Conservation (phyloP, 139 green algal species). For the Chlorella sp. region DNA sequence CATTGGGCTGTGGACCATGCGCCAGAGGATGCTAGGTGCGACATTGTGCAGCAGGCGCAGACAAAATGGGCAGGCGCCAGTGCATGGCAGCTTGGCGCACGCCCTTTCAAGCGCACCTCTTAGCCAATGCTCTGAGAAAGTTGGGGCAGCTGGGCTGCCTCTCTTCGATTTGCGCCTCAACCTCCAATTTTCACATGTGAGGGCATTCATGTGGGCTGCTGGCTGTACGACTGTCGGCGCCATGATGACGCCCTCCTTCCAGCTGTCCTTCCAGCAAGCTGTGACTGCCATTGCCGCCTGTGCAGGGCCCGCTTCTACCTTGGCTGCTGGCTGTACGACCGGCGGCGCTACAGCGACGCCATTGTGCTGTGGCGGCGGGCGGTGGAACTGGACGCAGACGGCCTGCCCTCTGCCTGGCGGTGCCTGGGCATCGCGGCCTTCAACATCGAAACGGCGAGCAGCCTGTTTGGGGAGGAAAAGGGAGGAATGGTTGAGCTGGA, state of each 20-base stretch:
- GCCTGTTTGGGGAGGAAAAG: no score
- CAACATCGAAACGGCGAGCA: background rate
- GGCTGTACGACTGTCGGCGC: background rate
- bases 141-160: background rate
- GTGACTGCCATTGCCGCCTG: no score
- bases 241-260: background rate
- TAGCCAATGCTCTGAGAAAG: no score
- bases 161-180: no score
- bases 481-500: background rate
- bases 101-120: no score
- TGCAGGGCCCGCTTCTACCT: conserved; percentile 25
- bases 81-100: no score
- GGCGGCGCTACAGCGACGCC: conserved; percentile 11
- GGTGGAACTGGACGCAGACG: background rate
- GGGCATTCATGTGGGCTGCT: no score
- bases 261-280: no score
- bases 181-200: no score
- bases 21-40: conserved; percentile 9
- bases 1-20: background rate
- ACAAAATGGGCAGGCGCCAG: no score
- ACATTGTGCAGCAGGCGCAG: background rate
- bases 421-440: conserved; percentile 9
- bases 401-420: conserved; percentile 19
- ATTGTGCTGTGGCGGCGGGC: conserved; percentile 3
- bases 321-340: conserved; percentile 10